Conservation (phyloP, 176 grass and related monocot species). For the Calamus simplicifolius region DNA sequence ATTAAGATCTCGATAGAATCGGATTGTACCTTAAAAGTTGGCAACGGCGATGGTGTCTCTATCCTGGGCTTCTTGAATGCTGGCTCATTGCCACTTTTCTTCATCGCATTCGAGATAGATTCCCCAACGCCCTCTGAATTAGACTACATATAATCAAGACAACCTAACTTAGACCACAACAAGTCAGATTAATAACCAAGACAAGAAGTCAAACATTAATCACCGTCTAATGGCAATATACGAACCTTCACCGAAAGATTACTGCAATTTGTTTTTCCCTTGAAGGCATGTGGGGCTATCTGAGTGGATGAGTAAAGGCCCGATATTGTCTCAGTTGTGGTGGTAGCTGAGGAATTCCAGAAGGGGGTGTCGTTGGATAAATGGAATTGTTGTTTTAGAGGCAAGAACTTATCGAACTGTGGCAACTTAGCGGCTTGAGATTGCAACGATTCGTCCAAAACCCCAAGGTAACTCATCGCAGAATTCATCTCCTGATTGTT, state of each 20-base stretch:
- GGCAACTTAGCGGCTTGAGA: background rate
- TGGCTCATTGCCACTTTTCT: slow-evolving; percentile 29
- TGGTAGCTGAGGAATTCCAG: slow-evolving; percentile 38
- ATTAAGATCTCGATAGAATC: background rate
- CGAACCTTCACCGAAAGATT: background rate
- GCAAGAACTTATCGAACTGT: slow-evolving; percentile 15
- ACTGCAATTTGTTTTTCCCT: background rate
- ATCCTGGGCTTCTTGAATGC: slow-evolving; percentile 60
- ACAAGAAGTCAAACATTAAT: too few relatives aligned
- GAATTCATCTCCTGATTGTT: background rate
- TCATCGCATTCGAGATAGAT: slow-evolving; percentile 31
- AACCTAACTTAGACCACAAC: too few relatives aligned
- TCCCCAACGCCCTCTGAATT: slow-evolving; percentile 41
- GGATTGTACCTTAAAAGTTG: slow-evolving; percentile 68
- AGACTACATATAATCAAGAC: slow-evolving; percentile 24
- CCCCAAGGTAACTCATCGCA: slow-evolving; percentile 14
- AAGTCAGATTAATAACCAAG: too few relatives aligned
- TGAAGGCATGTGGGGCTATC: background rate
- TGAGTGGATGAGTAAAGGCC: slow-evolving; percentile 12
- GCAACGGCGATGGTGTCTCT: slow-evolving; percentile 47
- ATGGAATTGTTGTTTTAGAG: slow-evolving; percentile 30
- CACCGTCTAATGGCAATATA: too few relatives aligned
- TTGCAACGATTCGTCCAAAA: background rate
- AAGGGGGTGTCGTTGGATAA: slow-evolving; percentile 43
- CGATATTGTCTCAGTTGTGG: slow-evolving; percentile 3